A percentile compares a stretch with the other conserved stretches of the same genome.
These are phyloP conservation scores for Brassica napus DNA, from an alignment of 345 rosid species.

Conservation along the genomic window DNA sequence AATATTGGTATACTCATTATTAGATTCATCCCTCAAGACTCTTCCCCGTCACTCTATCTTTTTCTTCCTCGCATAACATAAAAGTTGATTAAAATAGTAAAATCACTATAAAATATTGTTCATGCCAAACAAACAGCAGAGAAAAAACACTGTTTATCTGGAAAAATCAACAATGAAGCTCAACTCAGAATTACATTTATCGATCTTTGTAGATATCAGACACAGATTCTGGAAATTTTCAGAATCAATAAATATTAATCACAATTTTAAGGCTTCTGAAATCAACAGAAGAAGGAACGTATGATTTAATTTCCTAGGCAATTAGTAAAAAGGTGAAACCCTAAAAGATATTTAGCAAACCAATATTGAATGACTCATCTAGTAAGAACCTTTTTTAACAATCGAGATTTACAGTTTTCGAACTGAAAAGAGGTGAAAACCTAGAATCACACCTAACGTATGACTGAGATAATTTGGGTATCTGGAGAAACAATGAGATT, in stretches of 20 bases:
- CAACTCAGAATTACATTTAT: neutral
- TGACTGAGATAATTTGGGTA: neutral
- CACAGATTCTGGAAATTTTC: neutral
- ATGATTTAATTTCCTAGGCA: neutral
- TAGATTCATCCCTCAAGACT: constrained; percentile 32
- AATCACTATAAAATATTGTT: neutral
- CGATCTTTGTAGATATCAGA: neutral
- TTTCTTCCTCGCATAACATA: constrained; percentile 43
- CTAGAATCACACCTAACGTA: neutral
- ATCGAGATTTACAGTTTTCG: constrained; percentile 5
- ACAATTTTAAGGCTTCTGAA: neutral
- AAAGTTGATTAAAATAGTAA: neutral
- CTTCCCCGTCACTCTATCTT: constrained; percentile 39
- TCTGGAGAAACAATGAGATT: neutral
- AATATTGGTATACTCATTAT: constrained; percentile 23
- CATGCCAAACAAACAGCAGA: neutral
- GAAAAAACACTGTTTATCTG: constrained; percentile 3
- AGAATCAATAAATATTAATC: neutral
- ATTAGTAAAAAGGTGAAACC: constrained; percentile 4
- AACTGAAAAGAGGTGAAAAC: neutral
- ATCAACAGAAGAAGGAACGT: neutral
- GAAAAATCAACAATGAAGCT: neutral
- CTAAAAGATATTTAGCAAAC: constrained; percentile 3
- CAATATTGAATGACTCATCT: neutral
- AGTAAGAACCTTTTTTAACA: too few species aligned